A percentile compares a stretch with the other conserved stretches of the same genome.
These are phyloP conservation scores for Nakazawaea ambrosiae DNA, from an alignment of 805 yeast species.

Conservation along the genomic window DNA sequence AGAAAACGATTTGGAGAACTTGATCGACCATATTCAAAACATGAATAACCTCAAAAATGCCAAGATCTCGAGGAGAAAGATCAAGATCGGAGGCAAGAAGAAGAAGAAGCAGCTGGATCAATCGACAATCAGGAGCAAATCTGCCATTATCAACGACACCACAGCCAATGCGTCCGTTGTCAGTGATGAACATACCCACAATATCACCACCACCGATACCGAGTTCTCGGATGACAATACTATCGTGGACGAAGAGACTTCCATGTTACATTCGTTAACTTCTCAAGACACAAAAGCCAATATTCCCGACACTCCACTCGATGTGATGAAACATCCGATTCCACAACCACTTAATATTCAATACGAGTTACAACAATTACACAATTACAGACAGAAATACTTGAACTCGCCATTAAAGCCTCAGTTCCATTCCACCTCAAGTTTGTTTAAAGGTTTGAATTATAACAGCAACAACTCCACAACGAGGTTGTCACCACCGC, in stretches of 20 bases:
- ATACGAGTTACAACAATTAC: conserved; percentile 8
- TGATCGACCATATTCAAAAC: conserved; percentile 7
- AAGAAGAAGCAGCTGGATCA: not conserved
- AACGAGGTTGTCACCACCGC: conserved; percentile 4
- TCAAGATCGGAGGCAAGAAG: conserved; percentile 2
- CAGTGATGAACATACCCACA: not conserved
- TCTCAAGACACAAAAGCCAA: not conserved
- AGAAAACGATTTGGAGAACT: conserved; percentile 3
- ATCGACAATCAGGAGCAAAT: not conserved
- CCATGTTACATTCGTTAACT: not conserved
- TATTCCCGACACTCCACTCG: not conserved
- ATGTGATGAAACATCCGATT: conserved; percentile 6
- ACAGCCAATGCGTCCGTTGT: not conserved
- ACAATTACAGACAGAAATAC: conserved; percentile 8
- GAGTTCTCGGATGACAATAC: not conserved
- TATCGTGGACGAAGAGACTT: not conserved
- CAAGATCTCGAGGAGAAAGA: conserved; percentile 11
- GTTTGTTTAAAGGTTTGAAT: conserved; percentile 5
- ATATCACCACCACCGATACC: not conserved
- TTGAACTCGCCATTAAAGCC: conserved; percentile 9
- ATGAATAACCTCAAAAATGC: conserved; percentile 4
- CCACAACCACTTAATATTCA: conserved; percentile 6
- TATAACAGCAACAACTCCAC: not conserved
- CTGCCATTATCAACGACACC: not conserved
- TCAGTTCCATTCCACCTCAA: conserved; percentile 1